Percentiles rank a stretch among this genome's conserved stretches.
These are phyloP conservation scores for Brasilioporus rufonigricans DNA, from an alignment of 768 basidiomycete species.

Conservation along the genomic window DNA sequence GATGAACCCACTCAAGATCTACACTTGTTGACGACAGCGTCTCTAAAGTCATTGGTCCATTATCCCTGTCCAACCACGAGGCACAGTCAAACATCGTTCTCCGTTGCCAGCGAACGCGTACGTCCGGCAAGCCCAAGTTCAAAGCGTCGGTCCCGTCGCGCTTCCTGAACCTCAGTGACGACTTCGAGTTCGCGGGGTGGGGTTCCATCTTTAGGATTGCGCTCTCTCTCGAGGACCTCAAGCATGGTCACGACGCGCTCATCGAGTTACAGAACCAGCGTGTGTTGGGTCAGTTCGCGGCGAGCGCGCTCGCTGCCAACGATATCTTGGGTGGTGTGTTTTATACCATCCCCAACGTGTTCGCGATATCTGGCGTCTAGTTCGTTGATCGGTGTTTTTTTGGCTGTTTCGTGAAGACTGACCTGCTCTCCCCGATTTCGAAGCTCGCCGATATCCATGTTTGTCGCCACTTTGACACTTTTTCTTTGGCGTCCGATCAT, in stretches of 20 bases:
- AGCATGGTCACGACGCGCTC: constrained; percentile 33
- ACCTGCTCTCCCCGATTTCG: background rate
- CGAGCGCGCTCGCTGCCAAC: constrained; percentile 65
- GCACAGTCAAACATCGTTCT: constrained; percentile 56
- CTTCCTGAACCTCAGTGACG: constrained; percentile 57
- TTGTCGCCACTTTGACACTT: constrained; percentile 57
- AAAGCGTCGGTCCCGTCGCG: constrained; percentile 47
- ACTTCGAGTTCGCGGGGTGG: constrained; percentile 76
- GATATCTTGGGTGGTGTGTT: constrained; percentile 67
- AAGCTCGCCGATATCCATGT: constrained; percentile 69
- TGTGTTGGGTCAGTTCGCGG: constrained; percentile 60
- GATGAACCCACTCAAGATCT: too few species aligned
- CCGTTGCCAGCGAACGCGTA: constrained; percentile 55
- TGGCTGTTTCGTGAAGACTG: background rate
- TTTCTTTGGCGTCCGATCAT: constrained; percentile 76
- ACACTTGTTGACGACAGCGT: too few species aligned
- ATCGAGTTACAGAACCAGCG: constrained; percentile 31
- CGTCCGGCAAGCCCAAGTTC: constrained; percentile 40
- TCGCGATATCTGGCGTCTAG: constrained; percentile 62
- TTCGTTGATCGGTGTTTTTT: constrained; percentile 35
- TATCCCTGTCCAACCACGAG: too few species aligned
- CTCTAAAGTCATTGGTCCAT: too few species aligned
- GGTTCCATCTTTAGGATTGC: constrained; percentile 49
- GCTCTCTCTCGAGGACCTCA: constrained; percentile 43
- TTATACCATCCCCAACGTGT: constrained; percentile 66